A percentile compares a stretch with the other conserved stretches of the same genome.
Evolutionary conservation across 108 stramenopile species (phyloP).

Genomic region (Nitzschia palea): DNA sequence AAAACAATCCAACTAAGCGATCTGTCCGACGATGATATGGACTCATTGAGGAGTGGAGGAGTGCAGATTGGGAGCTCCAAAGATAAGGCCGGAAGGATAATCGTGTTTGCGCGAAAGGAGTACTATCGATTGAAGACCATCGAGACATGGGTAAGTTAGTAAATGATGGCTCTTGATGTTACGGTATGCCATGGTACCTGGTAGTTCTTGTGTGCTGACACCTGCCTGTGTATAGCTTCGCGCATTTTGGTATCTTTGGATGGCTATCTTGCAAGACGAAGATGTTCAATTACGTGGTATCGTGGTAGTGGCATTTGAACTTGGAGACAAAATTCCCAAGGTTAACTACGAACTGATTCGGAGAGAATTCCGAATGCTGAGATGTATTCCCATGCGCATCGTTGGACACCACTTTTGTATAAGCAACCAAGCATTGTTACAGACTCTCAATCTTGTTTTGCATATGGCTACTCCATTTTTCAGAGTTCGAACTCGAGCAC

Average conservation of each 20-base stretch:
- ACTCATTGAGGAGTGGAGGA: not conserved
- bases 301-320: not conserved
- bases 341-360: not conserved
- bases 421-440: not conserved
- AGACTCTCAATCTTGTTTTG: not conserved
- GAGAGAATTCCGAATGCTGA: not conserved
- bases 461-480: not conserved
- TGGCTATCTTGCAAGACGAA: constrained; percentile 12
- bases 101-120: not conserved
- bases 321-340: not conserved
- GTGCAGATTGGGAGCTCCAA: not conserved
- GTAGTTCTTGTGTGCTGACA: too few relatives aligned
- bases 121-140: not conserved
- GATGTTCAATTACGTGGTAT: not conserved
- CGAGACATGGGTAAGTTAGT: not conserved
- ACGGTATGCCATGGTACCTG: too few relatives aligned
- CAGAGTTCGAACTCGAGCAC: not conserved
- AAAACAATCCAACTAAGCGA: not conserved
- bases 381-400: not conserved
- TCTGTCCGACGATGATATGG: not conserved
- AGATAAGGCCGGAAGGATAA: not conserved
- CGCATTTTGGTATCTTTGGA: constrained; percentile 6
- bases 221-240: too few relatives aligned
- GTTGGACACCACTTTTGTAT: not conserved
- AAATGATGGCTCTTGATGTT: too few relatives aligned